Base-by-base conservation (phyloP, 2,329 filamentous ascomycete genomes). In the Aspergillus cejpii region DNA sequence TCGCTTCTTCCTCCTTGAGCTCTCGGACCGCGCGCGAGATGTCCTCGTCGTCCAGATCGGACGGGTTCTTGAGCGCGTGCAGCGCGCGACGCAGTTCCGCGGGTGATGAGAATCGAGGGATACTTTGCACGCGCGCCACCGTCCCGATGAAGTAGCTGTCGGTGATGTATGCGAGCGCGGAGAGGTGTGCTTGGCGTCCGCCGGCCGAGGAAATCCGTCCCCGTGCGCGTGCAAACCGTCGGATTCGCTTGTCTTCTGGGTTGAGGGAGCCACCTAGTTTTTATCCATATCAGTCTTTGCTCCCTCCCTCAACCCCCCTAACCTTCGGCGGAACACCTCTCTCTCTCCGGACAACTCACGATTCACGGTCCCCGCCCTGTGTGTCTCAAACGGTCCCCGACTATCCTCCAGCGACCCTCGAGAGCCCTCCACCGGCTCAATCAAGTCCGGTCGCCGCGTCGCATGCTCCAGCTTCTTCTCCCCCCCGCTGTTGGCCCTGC, bases 91-190 rank as follows among this genome's bases (percentile, higher is more conserved):
- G 57, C 19, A 73, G 61, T 40, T 69, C 67, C 3, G 55, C 68
- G 1, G 74, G 74, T 10, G 71, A 76, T 1, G 77, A 79, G 63
- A 86, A 87, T 11, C 86, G 77, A 78, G 85, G 90, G 27, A 96
- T 75, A 45, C 80, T 77, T 66, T 96, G 90, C 43, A 90, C 83
- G 15, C 87, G 80, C 21, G 83, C 75, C 6, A 96, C 80, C 1
- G 90, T 96, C 29, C 87, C 90, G 65, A 97, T 90, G 69, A 98
- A 97, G 71, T 87, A 92, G 61, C 79, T 85, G 69, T 97, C 91
- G 20, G 83, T 87, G 73, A 97, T 86, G 71, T 97, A 98, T 19
- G 91, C 91, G 50, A 98, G 75, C 6, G 92, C 92, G 28, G 80
- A 84, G 27, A 96, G 74, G 63, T 97, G 90, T 8, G 89, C 87